phyloP scores from a whole-genome alignment of 1,284 basidiomycete genomes.

The Sporisorium scitamineum region DNA sequence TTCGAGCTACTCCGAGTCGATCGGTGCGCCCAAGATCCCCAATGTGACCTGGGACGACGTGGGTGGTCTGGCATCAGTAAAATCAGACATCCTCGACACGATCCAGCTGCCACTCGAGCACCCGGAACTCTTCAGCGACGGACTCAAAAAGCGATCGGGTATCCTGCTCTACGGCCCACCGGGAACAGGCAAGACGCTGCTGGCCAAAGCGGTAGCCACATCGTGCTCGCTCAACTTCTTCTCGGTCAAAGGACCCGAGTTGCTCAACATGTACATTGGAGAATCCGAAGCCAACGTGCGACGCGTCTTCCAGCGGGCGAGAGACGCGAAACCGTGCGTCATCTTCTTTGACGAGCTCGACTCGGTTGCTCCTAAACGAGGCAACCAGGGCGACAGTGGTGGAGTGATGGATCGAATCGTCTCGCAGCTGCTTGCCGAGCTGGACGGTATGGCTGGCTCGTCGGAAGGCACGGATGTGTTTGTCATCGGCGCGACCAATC shows the following conservation, averaged over 20 bases:
- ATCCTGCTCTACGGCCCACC: constrained; percentile 71
- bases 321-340: constrained; percentile 72
- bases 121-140: constrained; percentile 91
- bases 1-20: constrained; percentile 86
- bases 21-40: constrained; percentile 96
- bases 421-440: constrained; percentile 71
- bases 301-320: constrained; percentile 70
- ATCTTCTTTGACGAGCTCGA: constrained; percentile 72
- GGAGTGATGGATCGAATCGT: constrained; percentile 72
- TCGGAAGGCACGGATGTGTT: constrained; percentile 70
- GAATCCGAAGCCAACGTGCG: constrained; percentile 72
- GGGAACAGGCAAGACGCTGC: constrained; percentile 71
- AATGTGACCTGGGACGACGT: constrained; percentile 98
- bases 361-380: constrained; percentile 71
- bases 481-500: constrained; percentile 72
- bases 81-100: constrained; percentile 94
- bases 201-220: constrained; percentile 77
- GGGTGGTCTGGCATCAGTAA: constrained; percentile 88
- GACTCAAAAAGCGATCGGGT: constrained; percentile 94
- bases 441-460: constrained; percentile 71
- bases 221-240: constrained; percentile 72
- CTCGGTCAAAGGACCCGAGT: constrained; percentile 71
- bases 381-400: constrained; percentile 72
- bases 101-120: constrained; percentile 94
- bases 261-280: constrained; percentile 72